Base-by-base conservation (phyloP, 345 rosid genomes). In the Sonneratia caseolaris region DNA sequence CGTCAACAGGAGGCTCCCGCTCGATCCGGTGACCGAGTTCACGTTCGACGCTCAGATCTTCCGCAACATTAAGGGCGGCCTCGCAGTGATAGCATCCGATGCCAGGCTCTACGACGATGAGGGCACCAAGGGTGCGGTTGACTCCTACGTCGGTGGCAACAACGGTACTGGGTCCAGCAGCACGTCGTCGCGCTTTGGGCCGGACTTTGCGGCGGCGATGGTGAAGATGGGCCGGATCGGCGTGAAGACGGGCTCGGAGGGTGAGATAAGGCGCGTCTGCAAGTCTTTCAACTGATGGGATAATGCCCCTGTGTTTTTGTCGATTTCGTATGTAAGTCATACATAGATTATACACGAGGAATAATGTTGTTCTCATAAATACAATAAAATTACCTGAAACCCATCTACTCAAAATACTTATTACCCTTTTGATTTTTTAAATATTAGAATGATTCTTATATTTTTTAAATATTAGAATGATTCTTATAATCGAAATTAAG, bases 51-150 rank as follows among this genome's bases (percentile, higher is more conserved):
- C 84, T 57, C 86, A 82, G 73, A 87, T 93, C 66, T 70, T 93
- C 35, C 82, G 37, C 10, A 90, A 92, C 76, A 82, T 90, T 37
- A 80, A 75, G 71, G 66, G 76, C n/a, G 96, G 98, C 7, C 82
- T 91, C 9, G 93, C 97, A 0, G 91, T 89, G 70, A 78, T 92
- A 36, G 81, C 88, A 72, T 87, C 97, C 0, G 95, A 92, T 53
- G 89, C 95, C 1, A 82, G 86, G 77, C 90, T 90, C 56, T 79
- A 85, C 32, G 86, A 92, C 51, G 87, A 90, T 56, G n/a, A 11
- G 3, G 66, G 51, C 32, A 87, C 95, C 21, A 82, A 68, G 53
- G 13, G 2, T 19, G 59, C 84, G 0, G 72, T 89, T 7, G 88
- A 89, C 77, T 82, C 88, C 19, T 89, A 89, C 37, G 48, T 74